Percentiles rank a stretch among this genome's conserved stretches.
Conservation (phyloP, 805 yeast species). For the Yarrowia hollandica region DNA sequence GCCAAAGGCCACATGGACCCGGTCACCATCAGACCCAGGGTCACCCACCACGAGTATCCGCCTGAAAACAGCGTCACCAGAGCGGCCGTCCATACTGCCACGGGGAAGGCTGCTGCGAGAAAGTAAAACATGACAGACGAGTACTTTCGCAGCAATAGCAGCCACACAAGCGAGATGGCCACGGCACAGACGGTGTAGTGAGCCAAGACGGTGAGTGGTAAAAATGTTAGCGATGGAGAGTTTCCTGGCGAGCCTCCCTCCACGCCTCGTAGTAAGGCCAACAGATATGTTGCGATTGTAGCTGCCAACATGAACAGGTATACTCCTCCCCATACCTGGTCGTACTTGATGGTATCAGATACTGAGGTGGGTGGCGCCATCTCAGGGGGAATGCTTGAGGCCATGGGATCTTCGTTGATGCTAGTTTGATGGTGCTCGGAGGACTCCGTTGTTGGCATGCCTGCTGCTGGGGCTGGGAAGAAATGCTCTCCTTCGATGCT, state of each 20-base stretch:
- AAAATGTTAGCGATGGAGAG: background rate
- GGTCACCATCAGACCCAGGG: slow-evolving; percentile 34
- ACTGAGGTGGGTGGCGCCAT: background rate
- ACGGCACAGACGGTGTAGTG: slow-evolving; percentile 36
- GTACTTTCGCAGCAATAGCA: slow-evolving; percentile 36
- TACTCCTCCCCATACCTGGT: slow-evolving; percentile 37
- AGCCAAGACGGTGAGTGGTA: slow-evolving; percentile 32
- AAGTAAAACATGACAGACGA: slow-evolving; percentile 33
- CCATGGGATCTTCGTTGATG: slow-evolving; percentile 29
- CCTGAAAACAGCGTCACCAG: background rate
- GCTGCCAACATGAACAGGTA: slow-evolving; percentile 37
- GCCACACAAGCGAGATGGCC: slow-evolving; percentile 38
- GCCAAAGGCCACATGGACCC: slow-evolving; percentile 39
- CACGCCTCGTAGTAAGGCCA: slow-evolving; percentile 38
- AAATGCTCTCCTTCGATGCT: slow-evolving; percentile 16
- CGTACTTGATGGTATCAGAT: slow-evolving; percentile 29
- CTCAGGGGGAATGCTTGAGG: slow-evolving; percentile 25
- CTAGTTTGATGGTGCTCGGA: no score
- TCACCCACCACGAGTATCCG: slow-evolving; percentile 12
- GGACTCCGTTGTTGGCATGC: no score
- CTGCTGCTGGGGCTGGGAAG: background rate
- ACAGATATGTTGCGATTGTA: slow-evolving; percentile 39
- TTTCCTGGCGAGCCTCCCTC: slow-evolving; percentile 27
- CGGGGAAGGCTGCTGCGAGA: slow-evolving; percentile 18
- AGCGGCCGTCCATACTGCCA: slow-evolving; percentile 3